These are phyloP conservation scores for Saccharomyces pastorianus DNA, from an alignment of 1,139 yeast genomes.

Conservation along the genomic window DNA sequence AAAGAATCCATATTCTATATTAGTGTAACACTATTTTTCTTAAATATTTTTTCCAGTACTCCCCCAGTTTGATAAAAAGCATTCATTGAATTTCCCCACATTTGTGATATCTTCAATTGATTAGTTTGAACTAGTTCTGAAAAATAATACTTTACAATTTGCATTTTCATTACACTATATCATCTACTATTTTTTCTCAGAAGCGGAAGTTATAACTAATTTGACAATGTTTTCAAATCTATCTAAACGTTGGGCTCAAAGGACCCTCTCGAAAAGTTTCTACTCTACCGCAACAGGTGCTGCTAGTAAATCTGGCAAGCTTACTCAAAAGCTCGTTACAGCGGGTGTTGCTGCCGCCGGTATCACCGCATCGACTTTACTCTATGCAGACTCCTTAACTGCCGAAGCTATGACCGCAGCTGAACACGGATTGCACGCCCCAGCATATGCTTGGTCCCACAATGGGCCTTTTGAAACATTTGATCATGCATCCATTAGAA, in stretches of 20 bases:
- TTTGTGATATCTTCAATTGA: neutral
- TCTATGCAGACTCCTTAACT: slow-evolving; percentile 71
- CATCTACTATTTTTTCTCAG: neutral
- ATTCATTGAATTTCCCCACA: neutral
- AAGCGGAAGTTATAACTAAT: neutral
- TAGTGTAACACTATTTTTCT: neutral
- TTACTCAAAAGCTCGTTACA: neutral
- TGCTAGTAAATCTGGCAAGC: slow-evolving; percentile 3
- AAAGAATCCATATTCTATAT: neutral
- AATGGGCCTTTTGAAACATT: slow-evolving; percentile 85
- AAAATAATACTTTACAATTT: neutral
- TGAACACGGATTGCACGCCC: slow-evolving; percentile 97
- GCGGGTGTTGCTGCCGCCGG: slow-evolving; percentile 57
- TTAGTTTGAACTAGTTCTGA: slow-evolving; percentile 2
- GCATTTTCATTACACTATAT: slow-evolving; percentile 1
- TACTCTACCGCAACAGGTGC: slow-evolving; percentile 4
- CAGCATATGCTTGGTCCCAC: slow-evolving; percentile 90
- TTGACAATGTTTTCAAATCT: slow-evolving; percentile 8
- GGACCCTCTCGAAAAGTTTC: slow-evolving; percentile 8
- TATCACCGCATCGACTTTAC: slow-evolving; percentile 61
- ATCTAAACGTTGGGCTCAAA: slow-evolving; percentile 10
- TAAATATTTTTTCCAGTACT: neutral
- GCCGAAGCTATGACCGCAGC: slow-evolving; percentile 98
- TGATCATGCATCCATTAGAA: slow-evolving; percentile 94
- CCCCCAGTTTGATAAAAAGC: neutral